Base-by-base conservation (phyloP, 1,139 yeast genomes). In the Diutina rugosa region DNA sequence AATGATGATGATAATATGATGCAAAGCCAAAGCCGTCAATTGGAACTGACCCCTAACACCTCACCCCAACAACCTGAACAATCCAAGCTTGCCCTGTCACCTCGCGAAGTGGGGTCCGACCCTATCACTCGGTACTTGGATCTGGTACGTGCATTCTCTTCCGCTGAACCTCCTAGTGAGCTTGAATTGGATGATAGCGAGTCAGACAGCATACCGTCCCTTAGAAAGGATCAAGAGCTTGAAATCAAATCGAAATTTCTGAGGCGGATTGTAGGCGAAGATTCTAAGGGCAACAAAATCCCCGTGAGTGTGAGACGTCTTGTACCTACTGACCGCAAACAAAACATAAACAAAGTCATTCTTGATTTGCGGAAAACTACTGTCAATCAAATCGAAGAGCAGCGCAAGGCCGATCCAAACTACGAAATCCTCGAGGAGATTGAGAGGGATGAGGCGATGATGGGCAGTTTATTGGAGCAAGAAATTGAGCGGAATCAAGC, bases 401-500 rank as follows among this genome's bases (percentile, higher is more conserved):
- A 6, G n/a, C 26, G 28, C 7, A n/a, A 16, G 18, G 10, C 18
- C 4, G 53, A 49, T 21, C 53, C 53, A 2, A 49, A 49, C 26
- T 49, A 28, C 53, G 29, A 16, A 16, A 30, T 49, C n/a, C 53
- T 49, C 16, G 29, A 49, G 16, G 53, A 49, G 44, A 30, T 49
- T 32, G 53, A 49, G 18, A 49, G 18, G 28, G 53, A 49, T 18
- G 53, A 49, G 5, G 44, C 32, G 16, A 32, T 49, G 44, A 49
- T 49, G 53, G 53, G 53, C 6, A 32, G 53, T 32, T 70, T 85
- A 54, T 72, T 85, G 61, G 90, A 85, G 61, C 76, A 80, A 58
- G 91, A 86, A 64, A 76, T 82, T 62, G 79, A 78, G 60, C 72
- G 84, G 60, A 80, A 73, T 41, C 69, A 81, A 63, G 74, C 72